Evolutionary conservation across 495 filamentous ascomycete genomes (phyloP).

Genomic region (Penicillium pancosmium): DNA sequence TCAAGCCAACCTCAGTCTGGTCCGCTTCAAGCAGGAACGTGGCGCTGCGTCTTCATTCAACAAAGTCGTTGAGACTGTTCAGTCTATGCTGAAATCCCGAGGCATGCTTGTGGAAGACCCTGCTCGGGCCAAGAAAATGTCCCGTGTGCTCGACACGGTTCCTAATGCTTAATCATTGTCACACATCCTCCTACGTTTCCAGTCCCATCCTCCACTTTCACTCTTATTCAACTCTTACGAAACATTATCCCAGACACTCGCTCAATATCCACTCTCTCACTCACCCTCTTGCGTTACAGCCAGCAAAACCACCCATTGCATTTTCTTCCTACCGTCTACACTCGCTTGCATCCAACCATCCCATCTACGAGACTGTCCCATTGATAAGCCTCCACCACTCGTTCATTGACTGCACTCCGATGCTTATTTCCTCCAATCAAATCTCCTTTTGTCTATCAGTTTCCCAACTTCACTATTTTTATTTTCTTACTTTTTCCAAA

Average conservation of each 20-base stretch:
- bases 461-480: neutral
- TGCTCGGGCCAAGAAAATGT: slow-evolving; percentile 65
- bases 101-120: slow-evolving; percentile 69
- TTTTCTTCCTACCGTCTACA: neutral
- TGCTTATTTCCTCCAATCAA: neutral
- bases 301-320: slow-evolving; percentile 2
- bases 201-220: neutral
- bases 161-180: slow-evolving; percentile 19
- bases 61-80: slow-evolving; percentile 75
- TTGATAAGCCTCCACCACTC: neutral
- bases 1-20: slow-evolving; percentile 70
- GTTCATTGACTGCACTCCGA: neutral
- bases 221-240: too few relatives aligned
- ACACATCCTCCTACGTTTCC: neutral
- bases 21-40: slow-evolving; percentile 81
- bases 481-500: neutral
- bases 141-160: slow-evolving; percentile 36
- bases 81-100: slow-evolving; percentile 57
- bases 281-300: neutral
- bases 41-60: slow-evolving; percentile 86
- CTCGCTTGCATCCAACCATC: neutral
- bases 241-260: neutral
- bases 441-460: neutral
- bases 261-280: neutral
- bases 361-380: neutral